Evolutionary conservation across 805 yeast genomes (phyloP).

Genomic region (Saccharomyces mikatae): DNA sequence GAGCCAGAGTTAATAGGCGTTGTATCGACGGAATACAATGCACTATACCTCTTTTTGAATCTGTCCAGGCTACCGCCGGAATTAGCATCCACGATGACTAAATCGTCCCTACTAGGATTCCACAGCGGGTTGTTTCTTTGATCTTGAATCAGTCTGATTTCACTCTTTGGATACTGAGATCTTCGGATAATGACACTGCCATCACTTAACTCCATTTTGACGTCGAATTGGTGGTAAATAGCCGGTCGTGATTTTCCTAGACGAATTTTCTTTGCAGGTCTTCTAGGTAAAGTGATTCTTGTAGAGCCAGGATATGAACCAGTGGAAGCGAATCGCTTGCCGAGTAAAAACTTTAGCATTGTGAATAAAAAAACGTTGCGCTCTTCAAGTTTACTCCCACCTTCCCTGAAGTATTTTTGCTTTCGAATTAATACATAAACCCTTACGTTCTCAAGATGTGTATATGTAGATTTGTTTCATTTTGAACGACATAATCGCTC

Average conservation of each 20-base stretch:
- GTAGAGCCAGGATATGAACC: conserved; percentile 19
- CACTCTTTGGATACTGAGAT: conserved; percentile 82
- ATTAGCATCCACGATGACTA: conserved; percentile 66
- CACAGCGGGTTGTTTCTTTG: conserved; percentile 81
- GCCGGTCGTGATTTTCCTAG: conserved; percentile 91
- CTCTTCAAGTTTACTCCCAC: not conserved
- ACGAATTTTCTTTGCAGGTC: conserved; percentile 62
- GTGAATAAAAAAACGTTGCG: not conserved
- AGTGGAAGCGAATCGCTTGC: conserved; percentile 15
- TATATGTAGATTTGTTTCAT: not conserved
- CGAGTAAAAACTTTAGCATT: not conserved
- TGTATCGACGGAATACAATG: conserved; percentile 39
- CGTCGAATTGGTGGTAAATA: conserved; percentile 82
- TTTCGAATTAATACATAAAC: not conserved
- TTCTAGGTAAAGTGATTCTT: conserved; percentile 30
- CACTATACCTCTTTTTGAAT: conserved; percentile 56
- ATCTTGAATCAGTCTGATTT: conserved; percentile 77
- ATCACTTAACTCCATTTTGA: conserved; percentile 83
- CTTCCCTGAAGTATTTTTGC: not conserved
- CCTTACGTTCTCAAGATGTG: not conserved
- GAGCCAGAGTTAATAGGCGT: conserved; percentile 3
- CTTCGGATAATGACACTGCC: conserved; percentile 82
- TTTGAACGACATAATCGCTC: not conserved
- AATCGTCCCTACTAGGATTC: conserved; percentile 80
- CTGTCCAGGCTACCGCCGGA: conserved; percentile 74